Percentiles rank a stretch among this genome's conserved stretches.
phyloP scores from a whole-genome alignment of 225 moss, liverwort and hornwort species.

The Pleurozium schreberi region DNA sequence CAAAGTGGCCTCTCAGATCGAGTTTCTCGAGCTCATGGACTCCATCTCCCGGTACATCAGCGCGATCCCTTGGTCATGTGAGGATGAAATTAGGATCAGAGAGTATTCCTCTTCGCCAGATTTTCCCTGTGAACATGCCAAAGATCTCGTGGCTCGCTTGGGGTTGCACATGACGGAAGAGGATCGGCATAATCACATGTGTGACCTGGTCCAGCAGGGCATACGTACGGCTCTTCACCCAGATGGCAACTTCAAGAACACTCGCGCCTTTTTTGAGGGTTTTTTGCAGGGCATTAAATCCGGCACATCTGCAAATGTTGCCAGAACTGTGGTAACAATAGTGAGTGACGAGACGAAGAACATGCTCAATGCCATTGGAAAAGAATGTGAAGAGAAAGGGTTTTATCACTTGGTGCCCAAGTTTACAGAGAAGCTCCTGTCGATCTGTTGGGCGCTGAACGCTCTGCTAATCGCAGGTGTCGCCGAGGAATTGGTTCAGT shows the following conservation, averaged over 20 bases:
- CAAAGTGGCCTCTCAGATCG: constrained; percentile 19
- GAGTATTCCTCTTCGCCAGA: constrained; percentile 1
- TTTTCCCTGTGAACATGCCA: background rate
- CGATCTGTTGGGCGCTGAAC: constrained; percentile 7
- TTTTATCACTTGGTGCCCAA: background rate
- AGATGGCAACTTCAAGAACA: constrained; percentile 7
- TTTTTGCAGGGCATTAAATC: background rate
- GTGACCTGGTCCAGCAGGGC: background rate
- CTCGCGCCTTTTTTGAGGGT: background rate
- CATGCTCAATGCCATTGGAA: background rate
- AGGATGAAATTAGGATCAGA: constrained; percentile 3
- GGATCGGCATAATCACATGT: constrained; percentile 1
- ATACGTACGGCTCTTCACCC: background rate
- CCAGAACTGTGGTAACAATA: constrained; percentile 2
- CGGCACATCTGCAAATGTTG: background rate
- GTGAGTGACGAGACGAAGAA: constrained; percentile 6
- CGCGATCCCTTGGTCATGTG: constrained; percentile 1
- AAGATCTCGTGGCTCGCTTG: constrained; percentile 7
- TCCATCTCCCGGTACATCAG: constrained; percentile 2
- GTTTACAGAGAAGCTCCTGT: constrained; percentile 3
- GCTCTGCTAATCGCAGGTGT: constrained; percentile 6
- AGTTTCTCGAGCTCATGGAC: constrained; percentile 14
- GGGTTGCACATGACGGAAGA: constrained; percentile 5
- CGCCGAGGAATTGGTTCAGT: constrained; percentile 4
- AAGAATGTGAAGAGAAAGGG: constrained; percentile 8